These are phyloP conservation scores for Endocarpon pusillum DNA, from an alignment of 495 filamentous ascomycete species.

Conservation along the genomic window DNA sequence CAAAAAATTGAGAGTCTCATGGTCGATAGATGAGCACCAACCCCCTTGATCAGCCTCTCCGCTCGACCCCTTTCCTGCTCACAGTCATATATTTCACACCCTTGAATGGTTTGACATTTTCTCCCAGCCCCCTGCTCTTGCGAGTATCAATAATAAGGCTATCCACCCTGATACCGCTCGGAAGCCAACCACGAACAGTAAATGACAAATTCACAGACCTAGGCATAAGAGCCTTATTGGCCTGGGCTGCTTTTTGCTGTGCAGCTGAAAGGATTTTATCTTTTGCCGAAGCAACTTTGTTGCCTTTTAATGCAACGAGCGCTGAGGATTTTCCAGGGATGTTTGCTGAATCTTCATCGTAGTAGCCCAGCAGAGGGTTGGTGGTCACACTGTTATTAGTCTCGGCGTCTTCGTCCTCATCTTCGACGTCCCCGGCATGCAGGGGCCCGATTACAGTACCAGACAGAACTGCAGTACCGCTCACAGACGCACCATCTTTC, in stretches of 20 bases:
- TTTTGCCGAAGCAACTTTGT: slow-evolving; percentile 12
- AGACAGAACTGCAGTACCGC: slow-evolving; percentile 55
- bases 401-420: slow-evolving; percentile 23
- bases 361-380: slow-evolving; percentile 32
- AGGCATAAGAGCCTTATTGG: slow-evolving; percentile 80
- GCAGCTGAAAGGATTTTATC: slow-evolving; percentile 12
- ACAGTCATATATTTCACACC: slow-evolving; percentile 94
- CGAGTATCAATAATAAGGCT: slow-evolving; percentile 70
- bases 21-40: no score
- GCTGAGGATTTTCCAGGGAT: slow-evolving; percentile 4
- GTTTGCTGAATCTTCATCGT: slow-evolving; percentile 42
- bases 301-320: no score
- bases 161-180: slow-evolving; percentile 87
- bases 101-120: slow-evolving; percentile 87
- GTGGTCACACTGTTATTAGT: slow-evolving; percentile 14
- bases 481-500: slow-evolving; percentile 41
- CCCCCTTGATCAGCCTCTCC: slow-evolving; percentile 12
- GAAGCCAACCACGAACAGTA: slow-evolving; percentile 82
- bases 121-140: slow-evolving; percentile 71
- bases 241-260: slow-evolving; percentile 29
- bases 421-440: slow-evolving; percentile 40
- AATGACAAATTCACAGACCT: slow-evolving; percentile 76
- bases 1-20: no score
- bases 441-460: slow-evolving; percentile 60
- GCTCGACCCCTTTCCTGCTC: slow-evolving; percentile 70